Evolutionary conservation across 2,329 filamentous ascomycete genomes (phyloP).

Genomic region (Arthrobotrys megalospora): DNA sequence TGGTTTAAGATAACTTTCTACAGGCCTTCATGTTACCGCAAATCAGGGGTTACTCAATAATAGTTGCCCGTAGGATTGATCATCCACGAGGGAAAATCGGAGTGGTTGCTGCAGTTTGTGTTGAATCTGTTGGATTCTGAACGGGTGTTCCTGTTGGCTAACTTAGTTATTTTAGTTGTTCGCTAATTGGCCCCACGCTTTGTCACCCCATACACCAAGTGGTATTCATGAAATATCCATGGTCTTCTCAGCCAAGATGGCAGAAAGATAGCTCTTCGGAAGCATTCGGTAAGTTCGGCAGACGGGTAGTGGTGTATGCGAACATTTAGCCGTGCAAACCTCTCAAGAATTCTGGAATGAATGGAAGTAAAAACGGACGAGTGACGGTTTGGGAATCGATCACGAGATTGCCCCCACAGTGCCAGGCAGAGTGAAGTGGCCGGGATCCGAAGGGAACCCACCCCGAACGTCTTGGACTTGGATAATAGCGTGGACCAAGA

Average conservation of each 20-base stretch:
- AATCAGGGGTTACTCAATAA: too few relatives aligned
- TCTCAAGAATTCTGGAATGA: slow-evolving; percentile 11
- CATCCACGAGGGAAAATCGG: too few relatives aligned
- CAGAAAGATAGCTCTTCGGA: slow-evolving; percentile 17
- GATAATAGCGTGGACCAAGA: slow-evolving; percentile 46
- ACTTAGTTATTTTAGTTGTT: not conserved
- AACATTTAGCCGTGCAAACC: slow-evolving; percentile 2
- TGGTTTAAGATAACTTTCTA: too few relatives aligned
- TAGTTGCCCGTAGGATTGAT: too few relatives aligned
- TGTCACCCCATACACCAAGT: not conserved
- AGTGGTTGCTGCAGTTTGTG: not conserved
- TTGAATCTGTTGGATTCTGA: slow-evolving; percentile 18
- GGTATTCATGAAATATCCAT: not conserved
- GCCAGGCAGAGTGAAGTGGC: slow-evolving; percentile 20
- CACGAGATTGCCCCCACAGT: slow-evolving; percentile 57
- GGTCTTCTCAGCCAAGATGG: not conserved
- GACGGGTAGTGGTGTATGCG: not conserved
- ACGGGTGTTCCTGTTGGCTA: not conserved
- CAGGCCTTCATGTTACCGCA: too few relatives aligned
- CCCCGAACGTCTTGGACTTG: slow-evolving; percentile 27
- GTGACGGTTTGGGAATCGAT: slow-evolving; percentile 30
- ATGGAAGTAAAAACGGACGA: not conserved
- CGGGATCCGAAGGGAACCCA: slow-evolving; percentile 33
- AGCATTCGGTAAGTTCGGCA: slow-evolving; percentile 6
- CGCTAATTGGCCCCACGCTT: slow-evolving; percentile 29